A percentile compares a stretch with the other conserved stretches of the same genome.
These are phyloP conservation scores for Podospora conica DNA, from an alignment of 495 filamentous ascomycete species.

Conservation along the genomic window DNA sequence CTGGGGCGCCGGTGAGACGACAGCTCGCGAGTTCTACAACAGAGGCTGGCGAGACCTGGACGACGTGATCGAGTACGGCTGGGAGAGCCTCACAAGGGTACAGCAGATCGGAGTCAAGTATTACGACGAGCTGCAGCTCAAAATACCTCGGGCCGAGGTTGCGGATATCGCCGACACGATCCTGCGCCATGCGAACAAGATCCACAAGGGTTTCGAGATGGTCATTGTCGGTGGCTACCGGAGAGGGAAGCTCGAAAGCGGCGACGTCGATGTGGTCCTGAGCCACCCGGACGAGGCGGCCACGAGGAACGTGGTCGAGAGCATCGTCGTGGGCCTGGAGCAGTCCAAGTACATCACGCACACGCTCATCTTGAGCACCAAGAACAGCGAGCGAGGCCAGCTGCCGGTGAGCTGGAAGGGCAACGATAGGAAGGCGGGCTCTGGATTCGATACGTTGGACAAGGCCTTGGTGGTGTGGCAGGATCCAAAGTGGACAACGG, in stretches of 20 bases:
- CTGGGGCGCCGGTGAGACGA: slow-evolving; percentile 83
- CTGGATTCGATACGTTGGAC: slow-evolving; percentile 79
- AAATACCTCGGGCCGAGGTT: slow-evolving; percentile 68
- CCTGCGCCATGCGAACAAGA: slow-evolving; percentile 52
- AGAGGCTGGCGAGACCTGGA: slow-evolving; percentile 66
- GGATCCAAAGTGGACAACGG: slow-evolving; percentile 52
- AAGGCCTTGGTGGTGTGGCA: slow-evolving; percentile 95
- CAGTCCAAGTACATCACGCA: slow-evolving; percentile 68
- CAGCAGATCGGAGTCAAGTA: slow-evolving; percentile 97
- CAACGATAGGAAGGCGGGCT: slow-evolving; percentile 28
- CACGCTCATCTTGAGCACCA: slow-evolving; percentile 62
- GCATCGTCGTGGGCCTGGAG: slow-evolving; percentile 66
- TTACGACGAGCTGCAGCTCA: slow-evolving; percentile 74
- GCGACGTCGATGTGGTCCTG: slow-evolving; percentile 83
- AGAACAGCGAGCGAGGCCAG: slow-evolving; percentile 65
- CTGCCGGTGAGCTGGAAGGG: slow-evolving; percentile 52
- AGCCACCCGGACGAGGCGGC: slow-evolving; percentile 65
- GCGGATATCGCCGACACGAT: slow-evolving; percentile 60
- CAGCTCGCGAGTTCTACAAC: slow-evolving; percentile 79
- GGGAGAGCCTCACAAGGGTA: slow-evolving; percentile 64
- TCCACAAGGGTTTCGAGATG: slow-evolving; percentile 55
- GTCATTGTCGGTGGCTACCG: slow-evolving; percentile 81
- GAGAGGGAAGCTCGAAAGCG: slow-evolving; percentile 64
- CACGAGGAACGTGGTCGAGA: slow-evolving; percentile 59
- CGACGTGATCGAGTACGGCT: slow-evolving; percentile 79